These are phyloP conservation scores for Penicillium sp. DNA, from an alignment of 2,329 filamentous ascomycete species.

Conservation along the genomic window DNA sequence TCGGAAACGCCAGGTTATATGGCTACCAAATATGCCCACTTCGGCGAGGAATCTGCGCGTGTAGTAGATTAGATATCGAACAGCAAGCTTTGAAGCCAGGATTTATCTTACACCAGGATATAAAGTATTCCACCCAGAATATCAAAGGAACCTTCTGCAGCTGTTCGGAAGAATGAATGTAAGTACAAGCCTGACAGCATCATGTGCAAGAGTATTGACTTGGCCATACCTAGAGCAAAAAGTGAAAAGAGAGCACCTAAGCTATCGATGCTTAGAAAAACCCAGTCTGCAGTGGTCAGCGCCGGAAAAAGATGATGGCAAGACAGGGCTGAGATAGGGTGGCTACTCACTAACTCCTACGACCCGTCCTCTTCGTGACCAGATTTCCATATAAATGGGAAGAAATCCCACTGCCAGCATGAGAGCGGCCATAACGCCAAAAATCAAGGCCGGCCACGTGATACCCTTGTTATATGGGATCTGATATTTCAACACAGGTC, in stretches of 20 bases:
- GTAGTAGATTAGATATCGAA: background rate
- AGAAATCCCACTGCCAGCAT: slow-evolving; percentile 56
- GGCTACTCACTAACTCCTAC: slow-evolving; percentile 53
- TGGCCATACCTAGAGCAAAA: slow-evolving; percentile 52
- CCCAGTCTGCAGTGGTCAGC: slow-evolving; percentile 41
- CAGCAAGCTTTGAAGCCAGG: background rate
- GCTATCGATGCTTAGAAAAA: slow-evolving; percentile 60
- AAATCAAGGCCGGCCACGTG: slow-evolving; percentile 51
- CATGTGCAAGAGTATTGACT: background rate
- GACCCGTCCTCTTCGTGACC: slow-evolving; percentile 58
- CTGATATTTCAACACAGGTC: slow-evolving; percentile 25
- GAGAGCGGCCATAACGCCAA: slow-evolving; percentile 57
- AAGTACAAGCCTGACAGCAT: background rate
- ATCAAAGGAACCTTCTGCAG: slow-evolving; percentile 59
- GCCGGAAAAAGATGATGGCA: too few species aligned
- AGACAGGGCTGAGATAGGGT: background rate
- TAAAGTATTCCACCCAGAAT: slow-evolving; percentile 59
- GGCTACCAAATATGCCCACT: slow-evolving; percentile 57
- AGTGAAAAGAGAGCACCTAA: slow-evolving; percentile 61
- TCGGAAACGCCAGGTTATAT: slow-evolving; percentile 57
- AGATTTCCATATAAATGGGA: slow-evolving; percentile 60
- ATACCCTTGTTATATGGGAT: slow-evolving; percentile 54
- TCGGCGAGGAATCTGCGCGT: slow-evolving; percentile 52
- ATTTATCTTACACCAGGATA: slow-evolving; percentile 51
- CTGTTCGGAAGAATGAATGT: slow-evolving; percentile 27